Evolutionary conservation across 148 eudicot genomes (phyloP).

Genomic region (Persicaria tinctoria): DNA sequence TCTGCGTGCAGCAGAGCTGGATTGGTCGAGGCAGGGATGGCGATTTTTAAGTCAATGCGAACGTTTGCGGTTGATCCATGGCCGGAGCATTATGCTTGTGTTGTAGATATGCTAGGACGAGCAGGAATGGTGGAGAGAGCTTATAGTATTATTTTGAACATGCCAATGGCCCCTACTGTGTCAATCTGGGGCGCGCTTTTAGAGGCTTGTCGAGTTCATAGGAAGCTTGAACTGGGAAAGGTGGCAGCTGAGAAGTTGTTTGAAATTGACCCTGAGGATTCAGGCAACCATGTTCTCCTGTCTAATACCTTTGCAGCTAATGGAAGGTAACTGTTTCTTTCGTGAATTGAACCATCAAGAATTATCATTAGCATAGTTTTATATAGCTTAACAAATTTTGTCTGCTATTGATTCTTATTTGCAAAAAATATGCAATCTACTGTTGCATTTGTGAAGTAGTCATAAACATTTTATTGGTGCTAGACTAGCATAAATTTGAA

Average conservation of each 20-base stretch:
- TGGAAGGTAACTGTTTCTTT: constrained; percentile 15
- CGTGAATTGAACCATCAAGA: not conserved
- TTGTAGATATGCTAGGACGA: constrained; percentile 31
- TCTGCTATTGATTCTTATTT: not conserved
- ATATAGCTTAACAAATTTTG: not conserved
- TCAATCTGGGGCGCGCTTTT: constrained; percentile 39
- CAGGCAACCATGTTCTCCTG: constrained; percentile 39
- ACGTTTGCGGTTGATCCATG: constrained; percentile 18
- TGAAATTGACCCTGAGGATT: constrained; percentile 31
- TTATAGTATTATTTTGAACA: constrained; percentile 19
- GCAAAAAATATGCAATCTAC: not conserved
- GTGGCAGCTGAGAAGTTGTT: constrained; percentile 26
- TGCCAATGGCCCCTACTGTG: constrained; percentile 33
- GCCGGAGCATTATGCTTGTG: constrained; percentile 30
- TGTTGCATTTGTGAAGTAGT: not conserved
- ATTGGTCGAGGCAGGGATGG: constrained; percentile 44
- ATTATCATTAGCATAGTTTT: no score
- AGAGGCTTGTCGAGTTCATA: constrained; percentile 37
- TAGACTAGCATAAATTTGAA: not conserved
- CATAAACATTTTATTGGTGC: not conserved
- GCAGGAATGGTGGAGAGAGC: constrained; percentile 29
- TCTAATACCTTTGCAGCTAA: constrained; percentile 34
- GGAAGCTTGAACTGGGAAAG: constrained; percentile 28
- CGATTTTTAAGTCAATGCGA: constrained; percentile 43
- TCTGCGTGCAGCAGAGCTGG: constrained; percentile 61